phyloP scores from a whole-genome alignment of 306 rosid genomes.

The Quercus berberidifolia region DNA sequence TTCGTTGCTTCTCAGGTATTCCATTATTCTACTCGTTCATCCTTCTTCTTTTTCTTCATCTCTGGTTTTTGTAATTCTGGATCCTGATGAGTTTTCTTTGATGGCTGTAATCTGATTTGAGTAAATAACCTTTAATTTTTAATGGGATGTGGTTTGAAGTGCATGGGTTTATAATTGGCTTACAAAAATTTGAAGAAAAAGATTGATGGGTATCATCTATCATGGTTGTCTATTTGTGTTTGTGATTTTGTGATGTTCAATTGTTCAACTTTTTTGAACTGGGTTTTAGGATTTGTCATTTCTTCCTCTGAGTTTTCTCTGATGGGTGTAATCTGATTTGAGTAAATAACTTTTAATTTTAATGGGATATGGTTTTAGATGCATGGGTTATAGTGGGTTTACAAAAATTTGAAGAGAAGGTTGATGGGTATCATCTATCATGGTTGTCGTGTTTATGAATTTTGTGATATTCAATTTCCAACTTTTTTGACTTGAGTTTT shows the following conservation, averaged over 20 bases:
- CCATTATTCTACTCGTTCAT: neutral
- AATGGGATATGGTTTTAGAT: neutral
- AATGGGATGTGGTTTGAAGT: neutral
- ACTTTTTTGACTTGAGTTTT: neutral
- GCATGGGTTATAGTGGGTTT: neutral
- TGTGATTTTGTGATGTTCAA: neutral
- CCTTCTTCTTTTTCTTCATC: neutral
- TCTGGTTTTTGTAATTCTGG: neutral
- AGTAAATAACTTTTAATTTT: neutral
- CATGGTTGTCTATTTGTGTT: neutral
- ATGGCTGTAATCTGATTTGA: neutral
- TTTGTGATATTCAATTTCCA: neutral
- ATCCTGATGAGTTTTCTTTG: no score
- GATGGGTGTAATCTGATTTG: neutral
- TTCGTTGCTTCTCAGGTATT: constrained; percentile 77
- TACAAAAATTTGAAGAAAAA: neutral
- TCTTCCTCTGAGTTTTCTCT: neutral
- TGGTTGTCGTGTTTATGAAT: neutral
- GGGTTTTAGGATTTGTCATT: neutral
- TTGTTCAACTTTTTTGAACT: neutral
- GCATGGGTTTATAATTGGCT: neutral
- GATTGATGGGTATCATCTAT: neutral
- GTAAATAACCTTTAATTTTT: neutral
- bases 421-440: neutral
- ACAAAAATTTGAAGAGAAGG: neutral